Percentiles rank a stretch among this genome's conserved stretches.
These are phyloP conservation scores for Senna siamea DNA, from an alignment of 306 rosid genomes.

Conservation along the genomic window DNA sequence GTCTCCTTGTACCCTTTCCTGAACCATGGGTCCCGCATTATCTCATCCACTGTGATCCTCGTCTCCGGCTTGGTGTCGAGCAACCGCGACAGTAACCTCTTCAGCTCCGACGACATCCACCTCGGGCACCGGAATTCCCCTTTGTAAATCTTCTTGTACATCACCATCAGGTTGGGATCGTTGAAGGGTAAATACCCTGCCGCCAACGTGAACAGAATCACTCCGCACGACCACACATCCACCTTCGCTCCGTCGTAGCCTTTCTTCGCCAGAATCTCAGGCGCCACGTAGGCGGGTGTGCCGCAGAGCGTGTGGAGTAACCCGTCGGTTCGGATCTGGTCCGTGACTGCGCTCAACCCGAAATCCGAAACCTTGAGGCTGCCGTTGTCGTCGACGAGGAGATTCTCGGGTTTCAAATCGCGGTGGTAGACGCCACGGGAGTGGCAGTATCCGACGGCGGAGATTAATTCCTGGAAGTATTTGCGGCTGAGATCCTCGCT, in stretches of 20 bases:
- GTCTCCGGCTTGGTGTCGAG: conserved; percentile 63
- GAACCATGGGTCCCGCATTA: conserved; percentile 66
- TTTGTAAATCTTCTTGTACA: conserved; percentile 74
- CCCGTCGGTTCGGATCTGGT: conserved; percentile 65
- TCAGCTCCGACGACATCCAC: conserved; percentile 66
- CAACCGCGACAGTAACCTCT: conserved; percentile 52
- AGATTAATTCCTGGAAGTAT: conserved; percentile 63
- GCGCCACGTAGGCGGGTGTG: conserved; percentile 88
- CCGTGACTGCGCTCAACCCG: conserved; percentile 66
- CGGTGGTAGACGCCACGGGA: conserved; percentile 74
- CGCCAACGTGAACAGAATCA: conserved; percentile 59
- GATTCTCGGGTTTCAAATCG: conserved; percentile 74
- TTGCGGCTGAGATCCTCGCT: conserved; percentile 56
- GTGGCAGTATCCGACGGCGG: conserved; percentile 79
- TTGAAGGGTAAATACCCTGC: conserved; percentile 82
- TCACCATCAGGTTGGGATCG: conserved; percentile 69
- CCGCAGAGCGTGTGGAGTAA: conserved; percentile 78
- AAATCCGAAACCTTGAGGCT: conserved; percentile 70
- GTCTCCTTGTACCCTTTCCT: conserved; percentile 52
- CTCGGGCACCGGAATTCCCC: conserved; percentile 74
- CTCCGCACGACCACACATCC: conserved; percentile 78
- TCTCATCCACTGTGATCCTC: conserved; percentile 65
- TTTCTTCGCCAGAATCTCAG: conserved; percentile 70
- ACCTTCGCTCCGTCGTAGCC: conserved; percentile 80
- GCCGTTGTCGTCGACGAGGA: conserved; percentile 59